These are phyloP conservation scores for Colletotrichum liriopes DNA, from an alignment of 2,329 filamentous ascomycete genomes.

Conservation along the genomic window DNA sequence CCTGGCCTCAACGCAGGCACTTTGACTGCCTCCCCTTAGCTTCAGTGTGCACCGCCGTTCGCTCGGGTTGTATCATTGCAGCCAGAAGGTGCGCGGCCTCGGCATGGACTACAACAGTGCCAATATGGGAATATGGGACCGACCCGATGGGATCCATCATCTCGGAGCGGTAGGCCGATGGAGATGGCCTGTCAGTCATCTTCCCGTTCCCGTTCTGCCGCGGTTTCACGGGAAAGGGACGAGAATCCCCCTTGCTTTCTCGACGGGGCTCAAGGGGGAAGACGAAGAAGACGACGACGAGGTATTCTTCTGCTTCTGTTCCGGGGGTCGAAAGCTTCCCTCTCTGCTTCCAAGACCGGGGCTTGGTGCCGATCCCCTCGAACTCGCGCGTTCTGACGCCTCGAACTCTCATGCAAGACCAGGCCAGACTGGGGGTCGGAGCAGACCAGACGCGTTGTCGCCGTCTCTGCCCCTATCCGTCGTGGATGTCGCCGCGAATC, in stretches of 20 bases:
- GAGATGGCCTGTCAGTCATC: slow-evolving; percentile 26
- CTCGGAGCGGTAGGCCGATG: slow-evolving; percentile 14
- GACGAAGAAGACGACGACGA: slow-evolving; percentile 4
- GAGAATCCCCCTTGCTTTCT: slow-evolving; percentile 22
- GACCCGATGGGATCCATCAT: slow-evolving; percentile 11
- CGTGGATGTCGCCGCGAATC: slow-evolving; percentile 30
- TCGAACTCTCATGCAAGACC: slow-evolving; percentile 3
- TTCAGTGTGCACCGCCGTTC: background rate
- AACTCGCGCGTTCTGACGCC: background rate
- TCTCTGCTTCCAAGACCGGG: slow-evolving; percentile 24
- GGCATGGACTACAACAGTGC: slow-evolving; percentile 21
- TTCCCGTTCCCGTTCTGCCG: slow-evolving; percentile 29
- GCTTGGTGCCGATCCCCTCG: slow-evolving; percentile 5
- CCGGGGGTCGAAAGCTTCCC: slow-evolving; percentile 19
- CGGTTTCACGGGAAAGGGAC: slow-evolving; percentile 34
- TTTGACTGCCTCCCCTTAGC: background rate
- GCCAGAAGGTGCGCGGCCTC: background rate
- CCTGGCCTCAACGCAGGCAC: background rate
- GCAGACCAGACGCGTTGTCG: slow-evolving; percentile 16
- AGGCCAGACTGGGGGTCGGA: slow-evolving; percentile 14
- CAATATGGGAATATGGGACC: slow-evolving; percentile 6
- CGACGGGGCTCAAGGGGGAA: slow-evolving; percentile 2
- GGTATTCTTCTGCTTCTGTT: slow-evolving; percentile 33
- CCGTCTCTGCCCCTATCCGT: slow-evolving; percentile 36
- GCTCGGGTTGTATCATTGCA: background rate